Base-by-base conservation (phyloP, 2,329 filamentous ascomycete genomes). In the Aureobasidium vineae region DNA sequence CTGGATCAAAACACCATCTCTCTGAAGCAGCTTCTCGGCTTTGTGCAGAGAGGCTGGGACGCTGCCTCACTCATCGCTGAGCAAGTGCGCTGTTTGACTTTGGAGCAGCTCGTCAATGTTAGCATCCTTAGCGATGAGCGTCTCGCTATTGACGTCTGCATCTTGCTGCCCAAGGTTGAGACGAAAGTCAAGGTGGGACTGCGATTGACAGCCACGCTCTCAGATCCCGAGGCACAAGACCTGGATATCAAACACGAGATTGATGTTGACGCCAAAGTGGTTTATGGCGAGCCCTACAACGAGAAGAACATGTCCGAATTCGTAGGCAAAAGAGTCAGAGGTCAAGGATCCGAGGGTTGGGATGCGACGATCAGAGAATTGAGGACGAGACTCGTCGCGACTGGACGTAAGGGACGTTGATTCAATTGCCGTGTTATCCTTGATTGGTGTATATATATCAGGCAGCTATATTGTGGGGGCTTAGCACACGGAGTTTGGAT, bases 221-320 rank as follows among this genome's bases (percentile, higher is more conserved):
- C 77, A 57, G 78, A 77, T 0, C 77, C 78, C 0, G 79, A 80
- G n/a, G 81, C 83, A 3, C 77, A 88, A 13, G 81, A 85, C 0
- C 81, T 91, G 41, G 75, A 77, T 16, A 78, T 90, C 28, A 78
- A 77, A 6, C 81, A 83, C 1, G 67, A 65, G 5, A 68, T 74
- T 6, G 68, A 68, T 47, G 70, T 74, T 0, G 79, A 79, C 26
- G 89, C 87, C 0, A 82, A 80, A 63, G 86, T 93, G 1, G 80
- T 92, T 2, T 95, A 95, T 74, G 91, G 91, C 0, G 90, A 94
- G 77, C 83, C 85, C 68, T 92, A 93, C 75, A 90, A 91, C 70
- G 86, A 87, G 70, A 84, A 81, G 59, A 92, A 91, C 77, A 88
- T 95, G 80, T 81, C 79, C n/a, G 89, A 91, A 65, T 92, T 90